Conservation (phyloP, 163 green algal genomes). For the Trebouxiophyceae sp. region DNA sequence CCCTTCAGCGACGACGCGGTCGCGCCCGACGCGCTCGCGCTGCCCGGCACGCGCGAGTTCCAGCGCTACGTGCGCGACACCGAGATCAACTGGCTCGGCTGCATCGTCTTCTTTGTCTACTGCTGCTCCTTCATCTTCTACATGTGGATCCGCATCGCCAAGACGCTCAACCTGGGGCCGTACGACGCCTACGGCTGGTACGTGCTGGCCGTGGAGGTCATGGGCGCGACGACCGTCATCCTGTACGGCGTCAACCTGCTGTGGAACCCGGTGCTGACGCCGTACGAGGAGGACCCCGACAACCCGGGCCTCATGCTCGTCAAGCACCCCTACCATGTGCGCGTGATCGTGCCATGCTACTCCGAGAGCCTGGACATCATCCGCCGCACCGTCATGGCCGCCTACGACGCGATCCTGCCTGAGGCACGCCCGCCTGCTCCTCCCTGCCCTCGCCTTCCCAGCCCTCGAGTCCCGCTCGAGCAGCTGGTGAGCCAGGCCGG, state of each 20-base stretch:
- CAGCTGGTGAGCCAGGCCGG: too few relatives aligned
- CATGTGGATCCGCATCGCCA: constrained; percentile 42
- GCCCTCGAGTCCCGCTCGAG: too few relatives aligned
- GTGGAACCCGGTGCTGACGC: constrained; percentile 12
- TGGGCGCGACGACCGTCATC: constrained; percentile 50
- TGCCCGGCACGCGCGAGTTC: constrained; percentile 5
- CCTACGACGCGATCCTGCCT: constrained; percentile 23
- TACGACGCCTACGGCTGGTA: constrained; percentile 21
- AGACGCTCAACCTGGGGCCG: constrained; percentile 58
- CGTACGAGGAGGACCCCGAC: constrained; percentile 2
- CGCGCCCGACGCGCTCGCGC: not conserved
- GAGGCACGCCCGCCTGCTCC: not conserved
- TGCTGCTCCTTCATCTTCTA: constrained; percentile 54
- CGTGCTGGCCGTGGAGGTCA: constrained; percentile 58
- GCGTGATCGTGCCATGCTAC: constrained; percentile 75
- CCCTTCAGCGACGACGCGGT: constrained; percentile 1
- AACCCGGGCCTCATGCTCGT: constrained; percentile 1
- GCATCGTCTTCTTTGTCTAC: constrained; percentile 42
- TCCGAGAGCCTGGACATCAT: constrained; percentile 73
- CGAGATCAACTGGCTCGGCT: constrained; percentile 35
- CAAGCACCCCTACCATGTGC: constrained; percentile 47
- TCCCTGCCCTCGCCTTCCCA: too few relatives aligned
- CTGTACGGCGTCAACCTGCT: constrained; percentile 57
- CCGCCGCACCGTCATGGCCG: constrained; percentile 51
- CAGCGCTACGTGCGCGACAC: constrained; percentile 5